A percentile compares a stretch with the other conserved stretches of the same genome.
These are phyloP conservation scores for Pseudohalonectria lignicola DNA, from an alignment of 2,329 filamentous ascomycete genomes.

Conservation along the genomic window DNA sequence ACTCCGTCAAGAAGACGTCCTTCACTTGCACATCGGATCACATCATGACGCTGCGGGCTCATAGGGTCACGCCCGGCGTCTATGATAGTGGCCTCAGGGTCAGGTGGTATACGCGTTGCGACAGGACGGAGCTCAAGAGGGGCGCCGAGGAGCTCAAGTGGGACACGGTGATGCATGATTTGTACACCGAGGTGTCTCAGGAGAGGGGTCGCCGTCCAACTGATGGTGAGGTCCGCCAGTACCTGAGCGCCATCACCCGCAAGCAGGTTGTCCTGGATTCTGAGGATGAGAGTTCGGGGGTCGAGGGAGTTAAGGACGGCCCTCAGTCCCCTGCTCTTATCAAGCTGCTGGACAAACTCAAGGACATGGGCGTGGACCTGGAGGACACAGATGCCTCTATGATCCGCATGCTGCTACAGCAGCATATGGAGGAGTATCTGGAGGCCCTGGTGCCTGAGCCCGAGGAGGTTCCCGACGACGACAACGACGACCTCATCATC, in stretches of 20 bases:
- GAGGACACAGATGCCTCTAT: neutral
- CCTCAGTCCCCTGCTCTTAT: neutral
- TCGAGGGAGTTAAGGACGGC: neutral
- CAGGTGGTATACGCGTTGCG: neutral
- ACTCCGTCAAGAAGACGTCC: neutral
- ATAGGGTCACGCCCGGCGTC: neutral
- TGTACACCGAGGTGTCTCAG: neutral
- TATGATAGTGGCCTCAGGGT: neutral
- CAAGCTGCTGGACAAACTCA: neutral
- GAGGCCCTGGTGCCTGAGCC: neutral
- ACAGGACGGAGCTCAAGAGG: neutral
- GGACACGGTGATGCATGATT: neutral
- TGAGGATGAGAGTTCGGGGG: neutral
- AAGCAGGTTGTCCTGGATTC: neutral
- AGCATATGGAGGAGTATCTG: slow-evolving; percentile 1
- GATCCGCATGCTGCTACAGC: neutral
- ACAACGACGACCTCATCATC: slow-evolving; percentile 1
- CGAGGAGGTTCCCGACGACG: neutral
- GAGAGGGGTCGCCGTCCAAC: slow-evolving; percentile 1
- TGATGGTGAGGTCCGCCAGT: slow-evolving; percentile 1
- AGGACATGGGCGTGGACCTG: neutral
- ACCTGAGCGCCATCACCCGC: neutral
- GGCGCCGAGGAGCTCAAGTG: neutral
- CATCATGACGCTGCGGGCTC: neutral
- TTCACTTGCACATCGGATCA: slow-evolving; percentile 1